phyloP scores from a whole-genome alignment of 23 red algal genomes.

The Gracilaria caudata region DNA sequence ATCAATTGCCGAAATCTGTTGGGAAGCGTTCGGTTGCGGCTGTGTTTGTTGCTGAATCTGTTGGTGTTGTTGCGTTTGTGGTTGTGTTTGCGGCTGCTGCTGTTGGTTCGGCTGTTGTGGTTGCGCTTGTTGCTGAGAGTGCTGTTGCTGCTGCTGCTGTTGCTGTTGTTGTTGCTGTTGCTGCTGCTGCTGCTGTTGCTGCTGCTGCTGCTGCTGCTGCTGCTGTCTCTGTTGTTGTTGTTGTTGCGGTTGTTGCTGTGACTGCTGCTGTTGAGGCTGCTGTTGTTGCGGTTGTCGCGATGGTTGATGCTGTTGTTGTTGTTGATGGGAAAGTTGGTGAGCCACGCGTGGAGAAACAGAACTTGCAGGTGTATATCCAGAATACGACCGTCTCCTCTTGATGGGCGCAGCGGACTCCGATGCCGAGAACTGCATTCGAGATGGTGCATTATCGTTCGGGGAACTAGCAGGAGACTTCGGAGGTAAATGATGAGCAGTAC shows the following conservation, averaged over 20 bases:
- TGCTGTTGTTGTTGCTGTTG: slow-evolving; percentile 46
- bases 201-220: slow-evolving; percentile 25
- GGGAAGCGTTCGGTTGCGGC: slow-evolving; percentile 5
- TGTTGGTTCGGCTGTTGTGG: slow-evolving; percentile 1
- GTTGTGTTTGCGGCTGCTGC: slow-evolving; percentile 20
- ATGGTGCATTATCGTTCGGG: slow-evolving; percentile 15
- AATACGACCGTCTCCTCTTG: slow-evolving; percentile 14
- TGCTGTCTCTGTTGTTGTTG: slow-evolving; percentile 43
- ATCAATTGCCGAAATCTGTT: not conserved
- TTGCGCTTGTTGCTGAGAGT: not conserved
- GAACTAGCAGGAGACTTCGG: slow-evolving; percentile 10
- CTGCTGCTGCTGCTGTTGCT: slow-evolving; percentile 22
- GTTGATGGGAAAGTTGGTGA: slow-evolving; percentile 42
- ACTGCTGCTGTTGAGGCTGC: slow-evolving; percentile 29
- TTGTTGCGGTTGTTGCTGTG: slow-evolving; percentile 32
- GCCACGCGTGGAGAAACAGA: slow-evolving; percentile 23
- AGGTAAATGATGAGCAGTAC: slow-evolving; percentile 13
- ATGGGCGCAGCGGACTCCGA: not conserved
- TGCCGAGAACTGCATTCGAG: slow-evolving; percentile 17
- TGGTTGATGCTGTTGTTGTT: slow-evolving; percentile 45
- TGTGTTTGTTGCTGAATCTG: slow-evolving; percentile 6
- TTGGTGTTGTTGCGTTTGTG: slow-evolving; percentile 36
- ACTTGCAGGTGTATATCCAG: not conserved
- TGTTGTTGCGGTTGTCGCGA: not conserved
- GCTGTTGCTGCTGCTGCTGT: slow-evolving; percentile 9